Evolutionary conservation across 768 basidiomycete genomes (phyloP).

Genomic region (Mycena rosella): DNA sequence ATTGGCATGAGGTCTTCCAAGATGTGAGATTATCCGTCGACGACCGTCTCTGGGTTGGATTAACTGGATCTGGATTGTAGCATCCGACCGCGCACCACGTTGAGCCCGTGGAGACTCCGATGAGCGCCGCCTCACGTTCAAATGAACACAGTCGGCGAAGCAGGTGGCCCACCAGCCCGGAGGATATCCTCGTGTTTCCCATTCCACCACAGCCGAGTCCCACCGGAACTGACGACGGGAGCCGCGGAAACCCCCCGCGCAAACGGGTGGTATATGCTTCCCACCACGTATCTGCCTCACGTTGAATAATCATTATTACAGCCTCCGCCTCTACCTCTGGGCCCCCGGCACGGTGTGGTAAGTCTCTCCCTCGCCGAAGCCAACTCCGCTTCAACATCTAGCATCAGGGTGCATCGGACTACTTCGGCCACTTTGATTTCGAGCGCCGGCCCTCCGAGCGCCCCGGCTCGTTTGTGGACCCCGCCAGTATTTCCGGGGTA

Average conservation of each 20-base stretch:
- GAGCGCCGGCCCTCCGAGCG: slow-evolving; percentile 27
- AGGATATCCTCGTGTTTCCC: slow-evolving; percentile 32
- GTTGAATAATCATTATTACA: not conserved
- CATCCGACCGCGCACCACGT: slow-evolving; percentile 11
- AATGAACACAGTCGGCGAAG: not conserved
- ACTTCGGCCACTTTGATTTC: slow-evolving; percentile 35
- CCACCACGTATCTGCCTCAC: too few relatives aligned
- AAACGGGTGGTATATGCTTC: slow-evolving; percentile 17
- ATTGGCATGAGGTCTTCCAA: slow-evolving; percentile 41
- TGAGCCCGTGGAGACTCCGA: not conserved
- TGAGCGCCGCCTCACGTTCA: not conserved
- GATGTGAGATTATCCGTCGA: slow-evolving; percentile 7
- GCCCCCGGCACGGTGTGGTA: slow-evolving; percentile 21
- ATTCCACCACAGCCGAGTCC: slow-evolving; percentile 31
- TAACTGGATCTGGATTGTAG: not conserved
- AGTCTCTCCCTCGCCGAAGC: not conserved
- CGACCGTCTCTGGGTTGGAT: too few relatives aligned
- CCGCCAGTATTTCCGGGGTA: slow-evolving; percentile 26
- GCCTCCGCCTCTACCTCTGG: slow-evolving; percentile 12
- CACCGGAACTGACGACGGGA: not conserved
- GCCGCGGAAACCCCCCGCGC: slow-evolving; percentile 11
- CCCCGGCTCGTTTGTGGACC: not conserved
- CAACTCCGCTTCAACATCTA: not conserved
- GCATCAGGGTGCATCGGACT: slow-evolving; percentile 7
- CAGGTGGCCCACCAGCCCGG: not conserved